These are phyloP conservation scores for Alloascoidea hylecoeti DNA, from an alignment of 805 yeast species.

Conservation along the genomic window DNA sequence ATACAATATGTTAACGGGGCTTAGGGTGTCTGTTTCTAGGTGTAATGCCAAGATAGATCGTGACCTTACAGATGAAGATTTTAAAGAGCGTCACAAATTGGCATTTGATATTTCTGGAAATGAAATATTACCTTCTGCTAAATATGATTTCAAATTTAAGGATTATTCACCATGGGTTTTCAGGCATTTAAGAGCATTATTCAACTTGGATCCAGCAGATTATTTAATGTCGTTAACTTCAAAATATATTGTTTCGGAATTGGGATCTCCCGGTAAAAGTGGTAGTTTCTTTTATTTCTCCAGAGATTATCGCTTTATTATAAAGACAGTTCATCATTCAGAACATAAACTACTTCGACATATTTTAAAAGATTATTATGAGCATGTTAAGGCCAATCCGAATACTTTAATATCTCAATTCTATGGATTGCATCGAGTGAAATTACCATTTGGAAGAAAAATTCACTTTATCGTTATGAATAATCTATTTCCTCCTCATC, in stretches of 20 bases:
- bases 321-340: conserved; percentile 87
- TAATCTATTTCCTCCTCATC: conserved; percentile 87
- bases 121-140: conserved; percentile 84
- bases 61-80: conserved; percentile 58
- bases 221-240: conserved; percentile 87
- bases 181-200: conserved; percentile 62
- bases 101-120: conserved; percentile 76
- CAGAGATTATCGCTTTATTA: conserved; percentile 84
- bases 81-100: conserved; percentile 57
- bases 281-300: conserved; percentile 95
- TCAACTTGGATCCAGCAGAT: conserved; percentile 92
- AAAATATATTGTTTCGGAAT: conserved; percentile 79
- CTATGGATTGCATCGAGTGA: conserved; percentile 88
- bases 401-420: conserved; percentile 88
- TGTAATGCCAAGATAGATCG: conserved; percentile 72
- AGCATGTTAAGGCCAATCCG: conserved; percentile 73
- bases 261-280: conserved; percentile 93
- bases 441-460: conserved; percentile 72
- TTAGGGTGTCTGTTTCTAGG: conserved; percentile 86
- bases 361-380: conserved; percentile 61
- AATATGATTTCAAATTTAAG: conserved; percentile 91
- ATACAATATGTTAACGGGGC: conserved; percentile 94
- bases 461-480: conserved; percentile 95
- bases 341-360: conserved; percentile 78
- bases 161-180: conserved; percentile 94